Evolutionary conservation across 2,329 filamentous ascomycete species (phyloP), one percentile per base, ranked within the genome.

Genomic region (Penicillium sp.): DNA sequence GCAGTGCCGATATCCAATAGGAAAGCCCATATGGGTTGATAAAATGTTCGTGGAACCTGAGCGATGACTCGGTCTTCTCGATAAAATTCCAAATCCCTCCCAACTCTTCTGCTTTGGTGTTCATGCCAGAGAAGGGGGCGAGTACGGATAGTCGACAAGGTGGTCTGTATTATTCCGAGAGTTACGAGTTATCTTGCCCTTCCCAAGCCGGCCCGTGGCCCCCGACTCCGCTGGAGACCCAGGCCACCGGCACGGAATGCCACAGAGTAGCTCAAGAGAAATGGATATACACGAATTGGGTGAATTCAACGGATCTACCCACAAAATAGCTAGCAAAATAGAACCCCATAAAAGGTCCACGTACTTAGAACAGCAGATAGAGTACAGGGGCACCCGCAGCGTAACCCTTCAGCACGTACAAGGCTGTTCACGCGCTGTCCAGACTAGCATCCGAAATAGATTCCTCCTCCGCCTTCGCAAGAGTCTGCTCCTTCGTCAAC

Each of bases 401-500:
- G 6, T 27, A 18, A 19, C 2, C 9, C 2, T 33, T 4, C 13
- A 33, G 5, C 22, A 5, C 18, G 2, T 13, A 13, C 16, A 3
- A 11, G 18, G 6, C 9, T 10, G 2, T 16, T 16, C 4, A 18
- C 13, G 14, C 49, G 24, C 19, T 46, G 14, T 35, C 40, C 6
- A 27, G 59, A 50, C 24, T 4, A 2, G 33, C 24, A 10, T 56
- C 47, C 4, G 39, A 44, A n/a, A 3, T n/a, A 18, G 37, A 46
- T 4, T 56, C 22, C 6, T 56, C 33, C 19, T 56, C 47, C 11
- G 39, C 54, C 22, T 56, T 56, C 3, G 33, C 36, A 19, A 58
- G 36, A 18, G 36, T 81, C 68, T 83, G 81, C 56, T 78, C 75
- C 49, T 78, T 74, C 4, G 75, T 76, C 55, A 83, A 68, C 47